These are phyloP conservation scores for Triticum monococcum DNA, from an alignment of 176 grass and related monocot species.

Conservation along the genomic window DNA sequence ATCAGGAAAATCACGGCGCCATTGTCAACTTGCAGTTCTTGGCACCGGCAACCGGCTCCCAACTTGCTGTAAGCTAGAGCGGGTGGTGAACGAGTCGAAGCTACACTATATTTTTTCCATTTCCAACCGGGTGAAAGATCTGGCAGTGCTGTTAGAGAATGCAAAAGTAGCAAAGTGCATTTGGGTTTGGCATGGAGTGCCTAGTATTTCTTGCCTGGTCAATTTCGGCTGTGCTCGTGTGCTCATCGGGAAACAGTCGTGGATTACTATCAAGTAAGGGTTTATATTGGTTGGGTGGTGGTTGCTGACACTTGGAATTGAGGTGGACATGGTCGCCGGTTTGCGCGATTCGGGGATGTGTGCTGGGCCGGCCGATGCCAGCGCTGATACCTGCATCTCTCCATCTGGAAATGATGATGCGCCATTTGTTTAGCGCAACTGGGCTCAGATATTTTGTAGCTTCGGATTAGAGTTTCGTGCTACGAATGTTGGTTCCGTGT, in stretches of 20 bases:
- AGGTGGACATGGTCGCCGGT: neutral
- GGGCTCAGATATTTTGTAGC: neutral
- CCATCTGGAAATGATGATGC: slow-evolving; percentile 8
- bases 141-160: neutral
- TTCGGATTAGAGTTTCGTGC: no score
- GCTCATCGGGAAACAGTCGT: neutral
- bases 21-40: neutral
- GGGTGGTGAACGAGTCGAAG: neutral
- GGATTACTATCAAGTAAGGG: neutral
- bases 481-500: no score
- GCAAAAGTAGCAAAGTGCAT: neutral
- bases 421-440: neutral
- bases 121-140: neutral
- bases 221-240: neutral
- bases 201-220: neutral
- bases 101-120: neutral
- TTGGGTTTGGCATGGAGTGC: neutral
- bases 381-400: neutral
- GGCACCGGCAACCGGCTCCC: neutral
- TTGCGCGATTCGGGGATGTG: neutral
- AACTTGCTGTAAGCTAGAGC: neutral
- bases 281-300: neutral
- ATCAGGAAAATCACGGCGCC: no score
- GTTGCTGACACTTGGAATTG: neutral
- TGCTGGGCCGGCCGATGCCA: neutral